These are phyloP conservation scores for Epichloe bromicola DNA, from an alignment of 2,329 filamentous ascomycete species.

Conservation along the genomic window DNA sequence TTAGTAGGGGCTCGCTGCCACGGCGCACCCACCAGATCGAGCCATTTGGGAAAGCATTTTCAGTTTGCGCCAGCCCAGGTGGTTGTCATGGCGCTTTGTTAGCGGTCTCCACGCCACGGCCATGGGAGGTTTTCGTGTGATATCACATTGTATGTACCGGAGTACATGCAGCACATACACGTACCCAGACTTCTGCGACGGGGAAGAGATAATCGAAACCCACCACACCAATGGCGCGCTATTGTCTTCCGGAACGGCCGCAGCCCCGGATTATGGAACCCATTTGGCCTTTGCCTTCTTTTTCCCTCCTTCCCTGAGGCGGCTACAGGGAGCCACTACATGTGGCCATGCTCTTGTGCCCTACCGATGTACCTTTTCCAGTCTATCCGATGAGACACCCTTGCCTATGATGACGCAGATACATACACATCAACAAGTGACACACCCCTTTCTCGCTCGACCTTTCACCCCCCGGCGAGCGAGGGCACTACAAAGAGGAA, in stretches of 20 bases:
- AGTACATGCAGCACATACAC: background rate
- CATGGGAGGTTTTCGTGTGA: background rate
- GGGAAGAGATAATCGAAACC: background rate
- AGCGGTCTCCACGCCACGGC: background rate
- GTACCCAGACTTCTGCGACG: background rate
- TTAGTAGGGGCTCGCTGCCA: too few relatives aligned
- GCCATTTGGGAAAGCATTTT: background rate
- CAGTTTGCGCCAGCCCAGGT: background rate
- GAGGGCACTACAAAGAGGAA: background rate
- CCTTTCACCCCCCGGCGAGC: background rate
- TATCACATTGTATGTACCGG: background rate
- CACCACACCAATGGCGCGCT: conserved; percentile 7
- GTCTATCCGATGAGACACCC: too few relatives aligned
- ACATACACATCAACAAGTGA: too few relatives aligned
- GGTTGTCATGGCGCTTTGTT: background rate
- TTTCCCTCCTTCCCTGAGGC: background rate
- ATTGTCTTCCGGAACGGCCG: conserved; percentile 13
- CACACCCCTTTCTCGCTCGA: background rate
- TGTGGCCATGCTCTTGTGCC: too few relatives aligned
- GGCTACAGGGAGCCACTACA: too few relatives aligned
- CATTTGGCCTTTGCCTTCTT: background rate
- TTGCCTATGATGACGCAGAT: too few relatives aligned
- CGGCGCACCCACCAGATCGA: too few relatives aligned
- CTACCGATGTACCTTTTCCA: too few relatives aligned
- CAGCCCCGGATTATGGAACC: conserved; percentile 9